Evolutionary conservation across 768 basidiomycete genomes (phyloP).

Genomic region (Amylocystis lapponica): DNA sequence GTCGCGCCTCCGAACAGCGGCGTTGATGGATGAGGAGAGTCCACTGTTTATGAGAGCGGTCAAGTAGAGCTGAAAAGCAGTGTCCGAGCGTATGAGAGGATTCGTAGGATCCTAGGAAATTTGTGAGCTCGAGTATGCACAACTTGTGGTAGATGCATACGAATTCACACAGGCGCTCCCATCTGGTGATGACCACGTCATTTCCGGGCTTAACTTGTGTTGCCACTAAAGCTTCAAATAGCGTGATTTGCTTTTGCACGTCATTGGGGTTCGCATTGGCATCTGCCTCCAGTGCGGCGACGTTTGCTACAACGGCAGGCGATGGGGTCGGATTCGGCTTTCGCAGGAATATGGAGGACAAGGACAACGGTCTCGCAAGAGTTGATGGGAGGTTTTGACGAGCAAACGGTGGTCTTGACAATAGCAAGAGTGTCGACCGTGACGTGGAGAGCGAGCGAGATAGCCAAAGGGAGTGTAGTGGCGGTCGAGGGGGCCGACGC

Average conservation of each 20-base stretch:
- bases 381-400: neutral
- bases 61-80: slow-evolving; percentile 75
- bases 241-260: slow-evolving; percentile 59
- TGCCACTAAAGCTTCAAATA: slow-evolving; percentile 61
- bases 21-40: slow-evolving; percentile 48
- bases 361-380: slow-evolving; percentile 16
- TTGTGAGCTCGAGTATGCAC: slow-evolving; percentile 6
- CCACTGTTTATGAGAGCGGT: slow-evolving; percentile 56
- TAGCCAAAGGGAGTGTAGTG: slow-evolving; percentile 13
- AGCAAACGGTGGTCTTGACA: slow-evolving; percentile 1
- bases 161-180: slow-evolving; percentile 82
- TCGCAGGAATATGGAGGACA: slow-evolving; percentile 30
- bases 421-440: slow-evolving; percentile 1
- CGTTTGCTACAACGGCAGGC: slow-evolving; percentile 60
- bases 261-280: slow-evolving; percentile 72
- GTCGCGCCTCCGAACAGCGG: slow-evolving; percentile 68
- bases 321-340: slow-evolving; percentile 44
- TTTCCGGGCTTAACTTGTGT: slow-evolving; percentile 64
- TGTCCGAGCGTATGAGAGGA: slow-evolving; percentile 62
- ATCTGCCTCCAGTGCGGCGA: slow-evolving; percentile 71
- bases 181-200: slow-evolving; percentile 68
- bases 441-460: slow-evolving; percentile 18
- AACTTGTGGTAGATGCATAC: slow-evolving; percentile 39
- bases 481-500: slow-evolving; percentile 28
- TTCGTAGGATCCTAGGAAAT: slow-evolving; percentile 54